Evolutionary conservation across 805 yeast genomes (phyloP), one percentile per base, ranked within the genome.

Genomic region (Wickerhamiella galacta): DNA sequence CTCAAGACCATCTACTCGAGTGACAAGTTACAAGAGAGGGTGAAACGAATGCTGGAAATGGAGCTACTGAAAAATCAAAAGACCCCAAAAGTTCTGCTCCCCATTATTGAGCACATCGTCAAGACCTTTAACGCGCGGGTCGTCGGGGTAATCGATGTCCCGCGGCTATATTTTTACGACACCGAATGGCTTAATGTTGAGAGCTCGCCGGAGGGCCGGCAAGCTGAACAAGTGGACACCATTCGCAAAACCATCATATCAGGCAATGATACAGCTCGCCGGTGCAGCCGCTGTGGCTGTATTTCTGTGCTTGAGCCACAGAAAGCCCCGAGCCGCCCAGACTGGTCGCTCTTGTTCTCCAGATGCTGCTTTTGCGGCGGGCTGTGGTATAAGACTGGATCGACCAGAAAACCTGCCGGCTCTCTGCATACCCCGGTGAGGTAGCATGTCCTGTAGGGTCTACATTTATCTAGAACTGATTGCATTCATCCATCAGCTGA

Each of bases 311-410:
- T 43, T 33, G 53, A 51, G 55, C 65, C 28, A 34, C 64, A 58
- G 38, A 39, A 39, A 15, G 58, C 56, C 11, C 39, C 38, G n/a
- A n/a, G 19, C 6, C 28, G n/a, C 6, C 14, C 14, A 4, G 30
- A 25, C 36, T 41, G 50, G 22, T 39, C 76, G 1, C 59, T 70
- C 56, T 73, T 75, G 1, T 74, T 71, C 49, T 83, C 75, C 43
- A 59, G 83, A 39, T 70, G 70, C 17, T 79, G 93, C 53, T 57
- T 78, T 22, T 79, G 93, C 52, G 90, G 90, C 0, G 77, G 80
- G 24, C 64, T 72, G 3, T 77, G 87, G 87, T 43, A 36, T 20
- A 20, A 12, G 9, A 15, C 19, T 12, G 28, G 16, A n/a, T 9
- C 9, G 23, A 26, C n/a, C 11, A 25, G 30, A 11, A 7, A 25